Evolutionary conservation across 2,329 filamentous ascomycete genomes (phyloP).

Genomic region (Epicoccum sorghinum): DNA sequence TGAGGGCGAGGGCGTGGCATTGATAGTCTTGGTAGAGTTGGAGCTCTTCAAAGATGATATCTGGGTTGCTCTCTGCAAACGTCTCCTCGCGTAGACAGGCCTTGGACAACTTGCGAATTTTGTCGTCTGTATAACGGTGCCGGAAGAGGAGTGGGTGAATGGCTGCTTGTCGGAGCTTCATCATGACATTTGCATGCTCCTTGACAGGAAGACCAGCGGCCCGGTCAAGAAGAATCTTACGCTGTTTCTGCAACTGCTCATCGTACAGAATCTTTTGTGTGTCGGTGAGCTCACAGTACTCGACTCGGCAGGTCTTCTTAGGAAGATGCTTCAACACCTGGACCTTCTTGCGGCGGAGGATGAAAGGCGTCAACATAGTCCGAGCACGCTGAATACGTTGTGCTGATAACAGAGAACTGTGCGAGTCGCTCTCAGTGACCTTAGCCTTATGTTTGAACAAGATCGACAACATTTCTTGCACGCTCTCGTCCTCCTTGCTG

Average conservation of each 20-base stretch:
- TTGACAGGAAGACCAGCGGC: conserved; percentile 61
- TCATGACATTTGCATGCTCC: conserved; percentile 66
- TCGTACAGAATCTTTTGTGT: conserved; percentile 77
- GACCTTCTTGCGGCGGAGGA: conserved; percentile 89
- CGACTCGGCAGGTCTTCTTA: conserved; percentile 75
- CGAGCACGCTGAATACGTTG: conserved; percentile 86
- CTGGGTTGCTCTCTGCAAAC: conserved; percentile 57
- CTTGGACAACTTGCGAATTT: conserved; percentile 76
- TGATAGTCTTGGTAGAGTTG: conserved; percentile 65
- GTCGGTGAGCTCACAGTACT: conserved; percentile 79
- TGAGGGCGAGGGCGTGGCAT: conserved; percentile 62
- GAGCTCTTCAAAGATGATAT: conserved; percentile 62
- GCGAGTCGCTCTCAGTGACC: conserved; percentile 70
- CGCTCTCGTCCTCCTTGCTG: conserved; percentile 62
- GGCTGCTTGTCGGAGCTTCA: conserved; percentile 89
- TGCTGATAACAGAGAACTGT: conserved; percentile 82
- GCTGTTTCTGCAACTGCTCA: conserved; percentile 67
- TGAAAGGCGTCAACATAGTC: conserved; percentile 93
- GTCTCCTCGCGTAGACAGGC: conserved; percentile 74
- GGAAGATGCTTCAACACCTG: conserved; percentile 87
- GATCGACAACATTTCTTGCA: conserved; percentile 76
- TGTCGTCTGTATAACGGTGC: conserved; percentile 76
- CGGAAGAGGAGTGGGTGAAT: conserved; percentile 91
- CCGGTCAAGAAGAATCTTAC: conserved; percentile 65
- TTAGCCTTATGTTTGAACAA: conserved; percentile 94